Conservation (phyloP, 2,329 filamentous ascomycete species). For the Hypoxylon sp. region DNA sequence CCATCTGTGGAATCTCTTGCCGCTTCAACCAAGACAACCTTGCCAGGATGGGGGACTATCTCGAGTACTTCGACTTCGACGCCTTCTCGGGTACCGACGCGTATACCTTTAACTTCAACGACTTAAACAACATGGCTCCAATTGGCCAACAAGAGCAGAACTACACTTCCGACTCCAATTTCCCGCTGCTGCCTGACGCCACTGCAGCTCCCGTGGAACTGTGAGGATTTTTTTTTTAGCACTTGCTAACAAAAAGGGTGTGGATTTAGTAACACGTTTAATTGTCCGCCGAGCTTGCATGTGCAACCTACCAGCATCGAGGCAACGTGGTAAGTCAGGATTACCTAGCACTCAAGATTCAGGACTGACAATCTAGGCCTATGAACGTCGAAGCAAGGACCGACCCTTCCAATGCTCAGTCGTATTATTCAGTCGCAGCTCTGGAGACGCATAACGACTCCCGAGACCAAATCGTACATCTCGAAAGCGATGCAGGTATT, state of each 20-base stretch:
- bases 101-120: conserved; percentile 27
- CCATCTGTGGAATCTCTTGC: conserved; percentile 30
- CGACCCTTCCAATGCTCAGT: background rate
- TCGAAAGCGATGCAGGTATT: background rate
- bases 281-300: background rate
- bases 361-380: background rate
- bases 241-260: conserved; percentile 55
- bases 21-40: conserved; percentile 42
- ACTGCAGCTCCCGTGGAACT: conserved; percentile 39
- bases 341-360: background rate
- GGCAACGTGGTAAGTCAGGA: background rate
- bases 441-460: background rate
- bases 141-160: conserved; percentile 39
- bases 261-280: background rate
- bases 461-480: background rate
- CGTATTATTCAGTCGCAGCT: background rate
- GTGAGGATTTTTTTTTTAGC: conserved; percentile 54
- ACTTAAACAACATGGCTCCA: conserved; percentile 17
- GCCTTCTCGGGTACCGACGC: conserved; percentile 10
- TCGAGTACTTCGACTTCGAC: conserved; percentile 38
- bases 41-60: conserved; percentile 50
- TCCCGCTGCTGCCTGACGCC: conserved; percentile 35
- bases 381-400: background rate
- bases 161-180: conserved; percentile 11
- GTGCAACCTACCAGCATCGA: background rate